Evolutionary conservation across 768 basidiomycete species (phyloP), one percentile per base, ranked within the genome.

Genomic region (Auriscalpium orientale): DNA sequence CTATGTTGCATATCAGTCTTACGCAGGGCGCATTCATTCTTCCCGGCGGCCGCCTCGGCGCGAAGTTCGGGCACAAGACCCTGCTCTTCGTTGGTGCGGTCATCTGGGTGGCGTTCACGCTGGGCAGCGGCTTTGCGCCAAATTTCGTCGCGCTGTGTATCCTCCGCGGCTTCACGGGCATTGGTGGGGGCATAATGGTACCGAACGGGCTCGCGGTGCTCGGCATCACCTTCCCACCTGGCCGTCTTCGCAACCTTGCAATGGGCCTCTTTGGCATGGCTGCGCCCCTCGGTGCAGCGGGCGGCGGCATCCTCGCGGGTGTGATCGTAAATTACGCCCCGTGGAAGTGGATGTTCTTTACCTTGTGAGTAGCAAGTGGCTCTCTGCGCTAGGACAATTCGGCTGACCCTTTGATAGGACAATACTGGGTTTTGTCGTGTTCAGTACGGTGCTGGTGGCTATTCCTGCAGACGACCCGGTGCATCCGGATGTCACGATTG

Each of bases 291-390:
- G 56, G 56, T 20, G 49, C 51, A 1, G 43, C 45, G 10, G 50
- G 49, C 8, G 56, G 56, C 3, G 49, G 50, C 6, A 16, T 46
- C 34, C 10, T 56, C 15, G 20, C 20, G 15, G 56, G 56, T 16
- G 3, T 56, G 11, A 15, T 56, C n/a, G 18, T 40, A 10, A 49
- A 56, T 33, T 56, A 51, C 16, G 18, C 51, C 9, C 15, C 38
- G n/a, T 56, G 56, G 56, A 46, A 51, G 51, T 56, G 56, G 56
- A 15, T 21, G 49, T 56, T 56, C 35, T 45, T 49, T 28, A 49
- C 49, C 48, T n/a, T 56, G 55, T 56, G 40, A 18, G 55, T 56
- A 15, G 40, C 40, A 43, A 12, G 46, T 10, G 2, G 3, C 46
- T 47, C 46, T 22, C 12, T 18, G 6, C 18, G 13, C 46, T 12